These are phyloP conservation scores for Oropetium thomaeum DNA, from an alignment of 176 grass and related monocot species.

Conservation along the genomic window DNA sequence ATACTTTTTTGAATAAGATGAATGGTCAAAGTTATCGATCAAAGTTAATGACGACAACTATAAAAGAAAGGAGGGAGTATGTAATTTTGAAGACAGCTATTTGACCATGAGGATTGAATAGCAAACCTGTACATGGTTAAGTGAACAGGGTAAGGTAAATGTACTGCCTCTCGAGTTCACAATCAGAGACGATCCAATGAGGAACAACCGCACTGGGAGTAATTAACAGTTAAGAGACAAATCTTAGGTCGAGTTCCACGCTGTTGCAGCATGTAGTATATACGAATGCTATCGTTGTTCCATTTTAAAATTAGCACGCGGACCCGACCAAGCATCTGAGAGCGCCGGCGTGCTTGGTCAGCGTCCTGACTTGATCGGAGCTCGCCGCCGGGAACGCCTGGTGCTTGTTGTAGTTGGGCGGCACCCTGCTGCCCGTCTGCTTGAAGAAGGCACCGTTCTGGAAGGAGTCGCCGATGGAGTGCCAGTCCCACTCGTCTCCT, in stretches of 20 bases:
- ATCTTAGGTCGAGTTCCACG: neutral
- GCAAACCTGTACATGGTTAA: no score
- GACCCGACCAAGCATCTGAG: constrained; percentile 34
- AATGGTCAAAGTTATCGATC: no score
- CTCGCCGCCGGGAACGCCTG: constrained; percentile 51
- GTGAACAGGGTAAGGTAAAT: no score
- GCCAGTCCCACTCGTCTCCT: constrained; percentile 50
- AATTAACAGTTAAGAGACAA: neutral
- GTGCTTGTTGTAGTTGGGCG: constrained; percentile 49
- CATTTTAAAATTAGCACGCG: constrained; percentile 37
- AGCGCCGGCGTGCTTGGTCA: constrained; percentile 68
- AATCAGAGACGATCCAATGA: neutral
- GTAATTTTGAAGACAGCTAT: no score
- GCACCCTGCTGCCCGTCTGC: constrained; percentile 48
- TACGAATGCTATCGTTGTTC: neutral
- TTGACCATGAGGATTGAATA: no score
- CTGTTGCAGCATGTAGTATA: neutral
- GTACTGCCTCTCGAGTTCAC: neutral
- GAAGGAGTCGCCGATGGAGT: constrained; percentile 64
- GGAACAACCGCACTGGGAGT: neutral
- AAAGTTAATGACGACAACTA: no score
- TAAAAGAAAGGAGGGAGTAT: no score
- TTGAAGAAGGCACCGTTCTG: constrained; percentile 66
- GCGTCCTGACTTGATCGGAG: constrained; percentile 24
- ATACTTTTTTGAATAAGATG: no score